These are phyloP conservation scores for Heracleum sosnowskyi DNA, from an alignment of 129 eudicot genomes.

Conservation along the genomic window DNA sequence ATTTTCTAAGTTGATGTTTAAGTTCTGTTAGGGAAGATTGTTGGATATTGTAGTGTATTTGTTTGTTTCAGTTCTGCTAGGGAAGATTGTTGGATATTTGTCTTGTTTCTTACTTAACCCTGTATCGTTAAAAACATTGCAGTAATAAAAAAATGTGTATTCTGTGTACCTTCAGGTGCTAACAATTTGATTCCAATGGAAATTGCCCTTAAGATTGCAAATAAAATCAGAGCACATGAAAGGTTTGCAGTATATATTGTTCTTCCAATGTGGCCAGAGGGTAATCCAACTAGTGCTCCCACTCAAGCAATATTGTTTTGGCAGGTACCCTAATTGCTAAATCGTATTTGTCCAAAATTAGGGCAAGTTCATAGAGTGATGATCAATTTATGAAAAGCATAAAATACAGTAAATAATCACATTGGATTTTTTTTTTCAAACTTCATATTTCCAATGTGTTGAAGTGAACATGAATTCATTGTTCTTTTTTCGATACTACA, in stretches of 20 bases:
- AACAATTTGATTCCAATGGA: slow-evolving; percentile 97
- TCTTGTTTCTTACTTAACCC: background rate
- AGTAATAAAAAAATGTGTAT: background rate
- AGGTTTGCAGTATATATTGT: slow-evolving; percentile 85
- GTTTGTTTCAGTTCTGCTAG: too few species aligned
- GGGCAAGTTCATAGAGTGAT: background rate
- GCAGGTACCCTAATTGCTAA: slow-evolving; percentile 51
- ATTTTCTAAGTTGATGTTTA: too few species aligned
- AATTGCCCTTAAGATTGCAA: slow-evolving; percentile 72
- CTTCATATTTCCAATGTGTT: background rate
- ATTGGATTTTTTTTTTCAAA: too few species aligned
- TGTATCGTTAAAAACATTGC: background rate
- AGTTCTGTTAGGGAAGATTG: background rate
- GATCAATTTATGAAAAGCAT: background rate
- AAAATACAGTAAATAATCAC: too few species aligned
- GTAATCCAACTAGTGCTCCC: slow-evolving; percentile 62
- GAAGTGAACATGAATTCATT: background rate
- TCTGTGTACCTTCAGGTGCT: slow-evolving; percentile 47
- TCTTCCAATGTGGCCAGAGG: slow-evolving; percentile 99
- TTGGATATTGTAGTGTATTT: too few species aligned
- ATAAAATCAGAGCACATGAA: slow-evolving; percentile 82
- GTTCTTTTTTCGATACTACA: slow-evolving; percentile 16
- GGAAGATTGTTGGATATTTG: too few species aligned
- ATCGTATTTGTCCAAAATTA: background rate
- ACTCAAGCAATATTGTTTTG: slow-evolving; percentile 90